Conservation (phyloP, 2,329 filamentous ascomycete genomes). For the Ceratocystis harringtonii region DNA sequence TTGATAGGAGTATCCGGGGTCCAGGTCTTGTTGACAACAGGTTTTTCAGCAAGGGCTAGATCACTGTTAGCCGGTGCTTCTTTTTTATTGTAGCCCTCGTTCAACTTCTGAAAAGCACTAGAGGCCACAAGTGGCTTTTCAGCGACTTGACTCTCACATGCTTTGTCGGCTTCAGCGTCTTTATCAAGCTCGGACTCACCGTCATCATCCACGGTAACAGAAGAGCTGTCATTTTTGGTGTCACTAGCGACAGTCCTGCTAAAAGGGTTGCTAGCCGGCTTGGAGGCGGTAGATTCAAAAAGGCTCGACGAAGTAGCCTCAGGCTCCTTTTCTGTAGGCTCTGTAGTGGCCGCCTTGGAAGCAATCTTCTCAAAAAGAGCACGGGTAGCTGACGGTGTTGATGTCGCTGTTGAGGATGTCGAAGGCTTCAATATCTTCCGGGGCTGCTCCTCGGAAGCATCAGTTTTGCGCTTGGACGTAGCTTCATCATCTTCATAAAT, state of each 20-base stretch:
- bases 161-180: slow-evolving; percentile 26
- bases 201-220: neutral
- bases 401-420: slow-evolving; percentile 34
- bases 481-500: slow-evolving; percentile 27
- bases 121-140: neutral
- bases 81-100: slow-evolving; percentile 35
- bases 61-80: slow-evolving; percentile 27
- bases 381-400: slow-evolving; percentile 37
- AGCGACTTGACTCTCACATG: slow-evolving; percentile 24
- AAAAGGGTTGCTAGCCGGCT: slow-evolving; percentile 39
- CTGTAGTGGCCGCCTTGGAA: slow-evolving; percentile 16
- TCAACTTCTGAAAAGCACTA: slow-evolving; percentile 42
- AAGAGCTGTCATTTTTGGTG: slow-evolving; percentile 30
- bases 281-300: slow-evolving; percentile 24
- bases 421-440: slow-evolving; percentile 35
- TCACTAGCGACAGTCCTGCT: slow-evolving; percentile 42
- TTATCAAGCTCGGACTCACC: slow-evolving; percentile 33
- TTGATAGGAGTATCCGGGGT: slow-evolving; percentile 38
- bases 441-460: slow-evolving; percentile 35
- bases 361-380: slow-evolving; percentile 43
- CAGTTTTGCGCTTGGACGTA: slow-evolving; percentile 23
- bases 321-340: slow-evolving; percentile 16
- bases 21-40: slow-evolving; percentile 33
- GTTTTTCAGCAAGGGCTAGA: slow-evolving; percentile 23
- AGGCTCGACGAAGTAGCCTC: slow-evolving; percentile 23